Evolutionary conservation across 331 rosid species (phyloP).

Genomic region (Quercus phellos): DNA sequence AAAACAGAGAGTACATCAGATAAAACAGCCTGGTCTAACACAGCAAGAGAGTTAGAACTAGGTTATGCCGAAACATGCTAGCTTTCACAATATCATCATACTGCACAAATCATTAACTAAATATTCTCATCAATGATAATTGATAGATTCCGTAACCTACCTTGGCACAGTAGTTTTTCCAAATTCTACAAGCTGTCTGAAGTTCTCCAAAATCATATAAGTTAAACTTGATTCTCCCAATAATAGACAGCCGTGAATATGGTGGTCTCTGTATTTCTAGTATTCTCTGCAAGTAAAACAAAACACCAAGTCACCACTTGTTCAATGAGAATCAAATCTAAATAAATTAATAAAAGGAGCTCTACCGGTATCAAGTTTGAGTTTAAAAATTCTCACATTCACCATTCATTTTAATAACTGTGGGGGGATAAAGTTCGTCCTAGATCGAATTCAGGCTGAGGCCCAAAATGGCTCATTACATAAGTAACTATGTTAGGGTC

Average conservation of each 20-base stretch:
- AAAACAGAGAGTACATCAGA: too few relatives aligned
- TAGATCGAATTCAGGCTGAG: too few relatives aligned
- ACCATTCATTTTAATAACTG: too few relatives aligned
- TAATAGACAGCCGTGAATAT: constrained; percentile 49
- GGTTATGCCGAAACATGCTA: not conserved
- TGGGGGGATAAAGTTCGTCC: too few relatives aligned
- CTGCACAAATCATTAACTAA: not conserved
- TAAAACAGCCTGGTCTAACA: too few relatives aligned
- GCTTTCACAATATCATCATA: too few relatives aligned
- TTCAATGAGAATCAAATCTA: not conserved
- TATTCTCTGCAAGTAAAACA: constrained; percentile 41
- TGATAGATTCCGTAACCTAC: constrained; percentile 22
- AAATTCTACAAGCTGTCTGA: constrained; percentile 79
- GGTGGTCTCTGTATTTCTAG: constrained; percentile 37
- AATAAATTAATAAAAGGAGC: not conserved
- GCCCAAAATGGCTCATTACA: too few relatives aligned
- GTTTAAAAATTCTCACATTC: not conserved
- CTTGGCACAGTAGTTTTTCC: constrained; percentile 87
- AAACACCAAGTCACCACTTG: not conserved
- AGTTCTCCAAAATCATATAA: constrained; percentile 88
- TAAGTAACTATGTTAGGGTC: too few relatives aligned
- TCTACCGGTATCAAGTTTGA: not conserved
- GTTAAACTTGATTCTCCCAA: constrained; percentile 56
- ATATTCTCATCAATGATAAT: not conserved
- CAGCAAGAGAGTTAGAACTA: too few relatives aligned